Percentiles rank a stretch among this genome's conserved stretches.
These are phyloP conservation scores for Coprinopsis cinerea DNA, from an alignment of 768 basidiomycete genomes.

Conservation along the genomic window DNA sequence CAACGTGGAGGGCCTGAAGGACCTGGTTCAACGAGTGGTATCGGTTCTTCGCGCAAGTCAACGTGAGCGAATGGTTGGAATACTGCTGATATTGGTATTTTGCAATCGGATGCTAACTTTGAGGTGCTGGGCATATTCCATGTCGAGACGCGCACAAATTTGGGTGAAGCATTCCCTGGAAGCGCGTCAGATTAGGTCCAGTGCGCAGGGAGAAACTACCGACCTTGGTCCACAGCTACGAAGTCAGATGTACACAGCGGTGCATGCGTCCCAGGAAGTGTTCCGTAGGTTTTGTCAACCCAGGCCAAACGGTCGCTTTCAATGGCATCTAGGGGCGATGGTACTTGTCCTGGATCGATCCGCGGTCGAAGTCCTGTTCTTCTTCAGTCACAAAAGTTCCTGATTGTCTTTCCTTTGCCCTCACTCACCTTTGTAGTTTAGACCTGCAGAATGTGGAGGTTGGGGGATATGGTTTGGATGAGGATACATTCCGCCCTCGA, in stretches of 20 bases:
- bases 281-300: slow-evolving; percentile 64
- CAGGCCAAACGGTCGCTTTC: slow-evolving; percentile 76
- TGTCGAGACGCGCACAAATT: slow-evolving; percentile 83
- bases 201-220: slow-evolving; percentile 4
- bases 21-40: slow-evolving; percentile 74
- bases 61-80: slow-evolving; percentile 88
- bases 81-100: slow-evolving; percentile 77
- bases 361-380: slow-evolving; percentile 64
- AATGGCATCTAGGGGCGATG: slow-evolving; percentile 79
- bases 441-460: slow-evolving; percentile 64
- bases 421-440: slow-evolving; percentile 39
- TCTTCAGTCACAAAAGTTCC: slow-evolving; percentile 5
- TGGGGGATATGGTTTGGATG: slow-evolving; percentile 55
- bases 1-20: slow-evolving; percentile 79
- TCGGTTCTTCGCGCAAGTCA: slow-evolving; percentile 69
- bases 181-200: slow-evolving; percentile 5
- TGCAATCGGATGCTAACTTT: slow-evolving; percentile 73
- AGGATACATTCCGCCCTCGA: slow-evolving; percentile 41
- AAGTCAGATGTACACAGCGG: slow-evolving; percentile 88
- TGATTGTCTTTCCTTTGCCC: background rate
- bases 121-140: slow-evolving; percentile 83
- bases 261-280: slow-evolving; percentile 50
- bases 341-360: slow-evolving; percentile 86
- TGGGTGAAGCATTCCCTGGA: slow-evolving; percentile 83
- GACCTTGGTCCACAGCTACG: slow-evolving; percentile 85